Evolutionary conservation across 179 eudicot genomes (phyloP).

Genomic region (Beta corolliflora): DNA sequence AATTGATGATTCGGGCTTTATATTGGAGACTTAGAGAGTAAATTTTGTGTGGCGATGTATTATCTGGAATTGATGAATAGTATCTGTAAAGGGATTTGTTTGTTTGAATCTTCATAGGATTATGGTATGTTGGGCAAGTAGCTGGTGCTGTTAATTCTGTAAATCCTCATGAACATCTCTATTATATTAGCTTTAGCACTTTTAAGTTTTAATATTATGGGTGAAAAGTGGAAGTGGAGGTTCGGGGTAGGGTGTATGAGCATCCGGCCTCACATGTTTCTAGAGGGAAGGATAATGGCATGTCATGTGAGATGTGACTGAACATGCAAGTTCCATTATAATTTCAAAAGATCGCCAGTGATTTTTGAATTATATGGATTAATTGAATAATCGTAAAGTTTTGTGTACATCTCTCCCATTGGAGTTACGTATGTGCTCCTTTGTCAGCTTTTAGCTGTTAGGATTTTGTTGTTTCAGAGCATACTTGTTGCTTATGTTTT

Average conservation of each 20-base stretch:
- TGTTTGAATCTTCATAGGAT: not conserved
- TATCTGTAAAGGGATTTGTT: not conserved
- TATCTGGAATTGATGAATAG: not conserved
- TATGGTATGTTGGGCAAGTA: not conserved
- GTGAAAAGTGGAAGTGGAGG: not conserved
- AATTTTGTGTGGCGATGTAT: not conserved
- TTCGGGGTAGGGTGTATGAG: not conserved
- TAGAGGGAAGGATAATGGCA: not conserved
- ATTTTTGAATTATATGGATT: too few species aligned
- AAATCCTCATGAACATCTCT: not conserved
- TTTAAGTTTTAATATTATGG: not conserved
- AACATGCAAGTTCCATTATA: not conserved
- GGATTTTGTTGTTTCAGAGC: not conserved
- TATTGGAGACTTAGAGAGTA: not conserved
- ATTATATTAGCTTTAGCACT: not conserved
- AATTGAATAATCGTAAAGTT: not conserved
- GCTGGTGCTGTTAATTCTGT: not conserved
- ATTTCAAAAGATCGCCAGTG: not conserved
- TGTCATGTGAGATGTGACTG: not conserved
- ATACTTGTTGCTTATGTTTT: not conserved
- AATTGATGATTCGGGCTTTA: not conserved
- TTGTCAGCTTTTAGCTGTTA: not conserved
- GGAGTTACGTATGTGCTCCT: not conserved
- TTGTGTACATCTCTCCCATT: not conserved
- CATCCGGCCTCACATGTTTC: constrained; percentile 2